phyloP scores from a whole-genome alignment of 2,329 filamentous ascomycete genomes.

The Tolypocladium ovalisporum region DNA sequence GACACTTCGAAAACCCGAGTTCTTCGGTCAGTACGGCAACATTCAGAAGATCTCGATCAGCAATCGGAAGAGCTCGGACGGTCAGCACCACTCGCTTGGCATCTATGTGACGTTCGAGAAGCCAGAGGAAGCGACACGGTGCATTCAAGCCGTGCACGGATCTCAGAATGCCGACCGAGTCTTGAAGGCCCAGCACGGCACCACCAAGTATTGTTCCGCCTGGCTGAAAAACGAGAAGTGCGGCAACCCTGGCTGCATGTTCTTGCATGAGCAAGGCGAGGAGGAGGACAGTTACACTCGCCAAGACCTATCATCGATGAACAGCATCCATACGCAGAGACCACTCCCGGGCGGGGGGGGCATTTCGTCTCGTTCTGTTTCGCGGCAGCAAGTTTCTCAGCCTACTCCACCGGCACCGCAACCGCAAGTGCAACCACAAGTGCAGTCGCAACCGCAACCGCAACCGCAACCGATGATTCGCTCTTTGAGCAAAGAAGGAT shows the following conservation, averaged over 20 bases:
- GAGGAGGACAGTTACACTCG: conserved; percentile 94
- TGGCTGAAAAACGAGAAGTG: conserved; percentile 92
- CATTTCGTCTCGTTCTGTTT: conserved; percentile 41
- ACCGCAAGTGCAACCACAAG: too few relatives aligned
- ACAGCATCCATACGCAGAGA: conserved; percentile 72
- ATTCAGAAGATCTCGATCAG: conserved; percentile 99
- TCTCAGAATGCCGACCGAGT: conserved; percentile 82
- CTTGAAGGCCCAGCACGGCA: conserved; percentile 70
- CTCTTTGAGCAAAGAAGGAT: conserved; percentile 68
- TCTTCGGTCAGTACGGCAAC: conserved; percentile 96
- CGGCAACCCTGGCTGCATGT: conserved; percentile 95
- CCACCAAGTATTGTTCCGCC: conserved; percentile 97
- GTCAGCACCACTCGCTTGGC: conserved; percentile 77
- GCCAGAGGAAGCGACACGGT: conserved; percentile 80
- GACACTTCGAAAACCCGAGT: conserved; percentile 80
- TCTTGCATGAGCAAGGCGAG: conserved; percentile 94
- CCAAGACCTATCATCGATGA: conserved; percentile 90
- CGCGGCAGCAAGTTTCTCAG: conserved; percentile 36
- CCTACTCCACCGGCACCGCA: conserved; percentile 27
- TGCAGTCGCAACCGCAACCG: too few relatives aligned
- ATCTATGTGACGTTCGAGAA: conserved; percentile 97
- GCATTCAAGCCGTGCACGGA: conserved; percentile 86
- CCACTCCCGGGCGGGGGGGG: conserved; percentile 40
- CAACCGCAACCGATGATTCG: conserved; percentile 57
- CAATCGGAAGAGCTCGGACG: conserved; percentile 71